These are phyloP conservation scores for Lichtheimia ramosa DNA, from an alignment of 371 early-diverging fungal species.

Conservation along the genomic window DNA sequence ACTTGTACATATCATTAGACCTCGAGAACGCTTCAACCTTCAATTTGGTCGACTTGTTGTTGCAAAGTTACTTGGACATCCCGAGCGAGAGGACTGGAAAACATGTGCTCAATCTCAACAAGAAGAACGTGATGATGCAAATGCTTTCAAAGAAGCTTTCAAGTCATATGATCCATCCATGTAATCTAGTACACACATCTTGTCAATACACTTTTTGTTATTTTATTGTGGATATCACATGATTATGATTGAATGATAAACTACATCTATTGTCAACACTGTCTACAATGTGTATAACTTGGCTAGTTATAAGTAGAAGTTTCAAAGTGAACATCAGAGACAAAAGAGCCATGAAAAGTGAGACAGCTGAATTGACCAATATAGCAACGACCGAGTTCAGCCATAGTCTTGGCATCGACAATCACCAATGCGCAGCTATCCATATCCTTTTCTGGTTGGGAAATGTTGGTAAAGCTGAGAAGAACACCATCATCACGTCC, in stretches of 20 bases:
- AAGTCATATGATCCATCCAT: constrained; percentile 55
- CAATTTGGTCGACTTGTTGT: constrained; percentile 74
- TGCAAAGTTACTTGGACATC: constrained; percentile 58
- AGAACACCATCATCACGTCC: constrained; percentile 67
- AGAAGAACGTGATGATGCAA: constrained; percentile 58
- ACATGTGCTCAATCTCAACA: constrained; percentile 56
- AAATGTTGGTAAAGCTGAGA: constrained; percentile 44
- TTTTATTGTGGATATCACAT: no score
- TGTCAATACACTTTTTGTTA: no score
- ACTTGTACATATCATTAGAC: constrained; percentile 46
- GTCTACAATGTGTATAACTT: no score
- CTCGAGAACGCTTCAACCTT: constrained; percentile 57
- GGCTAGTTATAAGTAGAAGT: not conserved
- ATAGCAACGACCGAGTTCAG: constrained; percentile 50
- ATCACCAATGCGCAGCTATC: constrained; percentile 53
- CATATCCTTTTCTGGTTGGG: constrained; percentile 15
- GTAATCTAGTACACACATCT: not conserved
- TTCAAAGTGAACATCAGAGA: constrained; percentile 10
- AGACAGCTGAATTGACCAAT: constrained; percentile 47
- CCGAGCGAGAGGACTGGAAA: constrained; percentile 78
- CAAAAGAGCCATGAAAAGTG: constrained; percentile 58
- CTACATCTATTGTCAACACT: no score
- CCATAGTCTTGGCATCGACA: constrained; percentile 53
- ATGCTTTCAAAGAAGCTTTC: constrained; percentile 57
- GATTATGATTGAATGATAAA: no score